Percentiles rank a stretch among this genome's conserved stretches.
Conservation (phyloP, 1,139 yeast genomes). For the Pichia inconspicua region DNA sequence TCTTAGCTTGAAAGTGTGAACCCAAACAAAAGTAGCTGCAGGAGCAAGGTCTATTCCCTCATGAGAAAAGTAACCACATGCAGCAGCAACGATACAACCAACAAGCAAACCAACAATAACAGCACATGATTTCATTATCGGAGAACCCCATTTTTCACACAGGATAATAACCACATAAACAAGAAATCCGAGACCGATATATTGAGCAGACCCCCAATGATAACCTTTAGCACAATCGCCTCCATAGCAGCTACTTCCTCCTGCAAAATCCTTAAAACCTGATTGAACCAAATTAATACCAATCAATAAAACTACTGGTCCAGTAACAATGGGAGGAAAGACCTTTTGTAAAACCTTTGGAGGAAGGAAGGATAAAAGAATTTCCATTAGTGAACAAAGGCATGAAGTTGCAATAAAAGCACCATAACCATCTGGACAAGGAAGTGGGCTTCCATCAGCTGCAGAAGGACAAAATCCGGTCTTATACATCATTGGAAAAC, state of each 20-base stretch:
- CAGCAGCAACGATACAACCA: conserved; percentile 90
- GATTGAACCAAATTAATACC: conserved; percentile 60
- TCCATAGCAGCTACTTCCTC: conserved; percentile 67
- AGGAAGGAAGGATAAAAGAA: conserved; percentile 67
- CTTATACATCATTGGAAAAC: conserved; percentile 72
- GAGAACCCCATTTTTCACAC: conserved; percentile 86
- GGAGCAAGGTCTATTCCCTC: conserved; percentile 59
- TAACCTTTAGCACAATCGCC: conserved; percentile 39
- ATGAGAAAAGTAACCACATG: conserved; percentile 69
- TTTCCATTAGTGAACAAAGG: conserved; percentile 67
- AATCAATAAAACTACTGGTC: conserved; percentile 81
- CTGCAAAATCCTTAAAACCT: conserved; percentile 80
- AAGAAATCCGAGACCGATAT: conserved; percentile 77
- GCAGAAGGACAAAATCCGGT: conserved; percentile 60
- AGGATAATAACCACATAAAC: conserved; percentile 67
- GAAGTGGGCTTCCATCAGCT: conserved; percentile 51
- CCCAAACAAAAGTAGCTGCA: conserved; percentile 82
- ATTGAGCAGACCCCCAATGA: conserved; percentile 80
- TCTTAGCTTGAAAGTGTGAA: conserved; percentile 64
- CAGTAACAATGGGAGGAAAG: conserved; percentile 87
- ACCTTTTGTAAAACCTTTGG: conserved; percentile 58
- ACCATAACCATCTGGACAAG: conserved; percentile 90
- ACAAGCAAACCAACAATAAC: conserved; percentile 75
- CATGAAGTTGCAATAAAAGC: conserved; percentile 69
- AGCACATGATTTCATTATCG: conserved; percentile 89